Evolutionary conservation across 352 stramenopile genomes (phyloP).

Genomic region (Phytophthora gonapodyides): DNA sequence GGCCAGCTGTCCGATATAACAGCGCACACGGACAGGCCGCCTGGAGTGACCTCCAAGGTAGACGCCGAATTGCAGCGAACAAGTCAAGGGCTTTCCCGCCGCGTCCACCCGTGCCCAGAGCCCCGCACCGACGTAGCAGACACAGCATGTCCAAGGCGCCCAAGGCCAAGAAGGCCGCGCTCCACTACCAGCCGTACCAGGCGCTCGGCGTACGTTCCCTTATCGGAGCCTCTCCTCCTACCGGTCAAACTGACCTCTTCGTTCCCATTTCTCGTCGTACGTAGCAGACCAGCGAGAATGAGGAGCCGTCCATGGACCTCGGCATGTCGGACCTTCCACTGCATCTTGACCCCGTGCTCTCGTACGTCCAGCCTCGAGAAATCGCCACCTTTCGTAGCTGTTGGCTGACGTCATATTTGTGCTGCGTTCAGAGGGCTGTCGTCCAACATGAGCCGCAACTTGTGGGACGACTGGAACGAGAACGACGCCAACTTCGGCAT

Average conservation of each 20-base stretch:
- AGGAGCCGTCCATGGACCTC: constrained; percentile 51
- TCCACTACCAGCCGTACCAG: constrained; percentile 87
- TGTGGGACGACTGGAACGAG: constrained; percentile 91
- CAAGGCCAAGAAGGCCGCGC: constrained; percentile 72
- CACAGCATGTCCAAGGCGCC: constrained; percentile 75
- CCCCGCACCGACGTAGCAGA: neutral
- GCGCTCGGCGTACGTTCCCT: constrained; percentile 31
- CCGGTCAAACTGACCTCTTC: neutral
- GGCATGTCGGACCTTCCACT: constrained; percentile 54
- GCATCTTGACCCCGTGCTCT: constrained; percentile 72
- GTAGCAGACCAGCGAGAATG: constrained; percentile 30
- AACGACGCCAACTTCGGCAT: constrained; percentile 64
- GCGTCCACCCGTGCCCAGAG: constrained; percentile 3
- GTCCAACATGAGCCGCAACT: constrained; percentile 81
- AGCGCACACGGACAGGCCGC: constrained; percentile 2
- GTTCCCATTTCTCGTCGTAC: neutral
- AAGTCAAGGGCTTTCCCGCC: constrained; percentile 9
- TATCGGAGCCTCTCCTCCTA: neutral
- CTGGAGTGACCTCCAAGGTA: constrained; percentile 17
- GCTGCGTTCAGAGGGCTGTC: constrained; percentile 59
- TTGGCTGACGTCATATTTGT: constrained; percentile 9
- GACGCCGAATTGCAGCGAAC: constrained; percentile 34
- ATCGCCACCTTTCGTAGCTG: no score
- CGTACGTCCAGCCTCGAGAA: constrained; percentile 38
- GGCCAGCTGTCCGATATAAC: constrained; percentile 10